Conservation (phyloP, 257 asterid genomes). For the Vinca minor region DNA sequence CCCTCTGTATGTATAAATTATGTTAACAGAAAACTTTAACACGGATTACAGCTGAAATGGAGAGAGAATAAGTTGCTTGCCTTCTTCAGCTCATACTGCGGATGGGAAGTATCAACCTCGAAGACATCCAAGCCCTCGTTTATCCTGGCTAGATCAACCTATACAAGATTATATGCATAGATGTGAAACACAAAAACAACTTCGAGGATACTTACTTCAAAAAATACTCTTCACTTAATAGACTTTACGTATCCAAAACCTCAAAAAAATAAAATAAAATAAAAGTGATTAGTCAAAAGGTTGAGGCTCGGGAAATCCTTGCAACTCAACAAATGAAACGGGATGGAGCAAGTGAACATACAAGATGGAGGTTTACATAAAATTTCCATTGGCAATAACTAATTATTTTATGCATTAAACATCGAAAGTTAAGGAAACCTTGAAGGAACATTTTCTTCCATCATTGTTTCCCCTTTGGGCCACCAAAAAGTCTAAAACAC, state of each 20-base stretch:
- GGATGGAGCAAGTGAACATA: background rate
- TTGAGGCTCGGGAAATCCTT: background rate
- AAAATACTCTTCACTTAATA: background rate
- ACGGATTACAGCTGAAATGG: slow-evolving; percentile 13
- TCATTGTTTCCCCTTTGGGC: background rate
- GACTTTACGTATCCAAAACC: background rate
- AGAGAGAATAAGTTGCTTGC: slow-evolving; percentile 37
- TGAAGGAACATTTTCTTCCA: background rate
- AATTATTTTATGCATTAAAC: background rate
- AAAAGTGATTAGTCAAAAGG: background rate
- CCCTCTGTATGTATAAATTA: slow-evolving; percentile 50
- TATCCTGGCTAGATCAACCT: slow-evolving; percentile 69
- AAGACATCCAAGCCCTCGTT: slow-evolving; percentile 61
- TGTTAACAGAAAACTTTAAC: slow-evolving; percentile 17
- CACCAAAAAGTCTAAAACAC: too few relatives aligned
- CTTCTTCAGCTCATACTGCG: slow-evolving; percentile 76
- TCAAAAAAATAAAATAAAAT: background rate
- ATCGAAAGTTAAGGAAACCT: background rate
- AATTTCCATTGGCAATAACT: background rate
- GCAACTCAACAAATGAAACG: background rate
- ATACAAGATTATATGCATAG: slow-evolving; percentile 12
- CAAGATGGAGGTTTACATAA: background rate
- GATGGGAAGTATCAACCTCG: slow-evolving; percentile 52
- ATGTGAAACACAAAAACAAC: background rate
- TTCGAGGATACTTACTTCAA: background rate